These are phyloP conservation scores for Psilocybe mexicana DNA, from an alignment of 1,284 basidiomycete genomes.

Conservation along the genomic window DNA sequence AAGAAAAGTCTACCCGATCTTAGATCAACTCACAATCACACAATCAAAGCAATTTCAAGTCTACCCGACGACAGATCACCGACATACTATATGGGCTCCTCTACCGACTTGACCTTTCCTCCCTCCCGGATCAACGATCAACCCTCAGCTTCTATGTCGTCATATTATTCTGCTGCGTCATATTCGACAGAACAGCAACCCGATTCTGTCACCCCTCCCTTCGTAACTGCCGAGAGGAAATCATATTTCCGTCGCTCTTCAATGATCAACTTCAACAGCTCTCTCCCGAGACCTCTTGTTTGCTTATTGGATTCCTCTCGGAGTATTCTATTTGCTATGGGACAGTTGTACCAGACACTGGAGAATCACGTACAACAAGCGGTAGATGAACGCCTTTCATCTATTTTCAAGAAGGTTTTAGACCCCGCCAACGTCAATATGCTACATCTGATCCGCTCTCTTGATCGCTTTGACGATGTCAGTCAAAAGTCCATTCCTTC, in stretches of 20 bases:
- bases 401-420: conserved; percentile 80
- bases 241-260: conserved; percentile 92
- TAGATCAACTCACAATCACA: conserved; percentile 40
- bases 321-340: conserved; percentile 90
- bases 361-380: conserved; percentile 89
- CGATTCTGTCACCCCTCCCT: conserved; percentile 40
- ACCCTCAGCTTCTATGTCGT: conserved; percentile 39
- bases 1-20: conserved; percentile 92
- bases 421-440: conserved; percentile 86
- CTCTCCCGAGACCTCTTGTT: conserved; percentile 74
- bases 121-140: conserved; percentile 45
- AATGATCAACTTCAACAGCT: conserved; percentile 69
- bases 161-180: conserved; percentile 20
- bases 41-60: conserved; percentile 4
- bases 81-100: not conserved
- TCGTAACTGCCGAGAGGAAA: conserved; percentile 81
- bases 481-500: conserved; percentile 72
- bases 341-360: conserved; percentile 89
- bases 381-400: conserved; percentile 84
- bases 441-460: conserved; percentile 81
- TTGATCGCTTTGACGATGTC: conserved; percentile 91
- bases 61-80: conserved; percentile 10
- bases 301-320: conserved; percentile 86
- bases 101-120: conserved; percentile 40
- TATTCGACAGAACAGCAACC: conserved; percentile 21